Evolutionary conservation across 192 early-diverging fungal species (phyloP).

Genomic region (Mortierella claussenii): DNA sequence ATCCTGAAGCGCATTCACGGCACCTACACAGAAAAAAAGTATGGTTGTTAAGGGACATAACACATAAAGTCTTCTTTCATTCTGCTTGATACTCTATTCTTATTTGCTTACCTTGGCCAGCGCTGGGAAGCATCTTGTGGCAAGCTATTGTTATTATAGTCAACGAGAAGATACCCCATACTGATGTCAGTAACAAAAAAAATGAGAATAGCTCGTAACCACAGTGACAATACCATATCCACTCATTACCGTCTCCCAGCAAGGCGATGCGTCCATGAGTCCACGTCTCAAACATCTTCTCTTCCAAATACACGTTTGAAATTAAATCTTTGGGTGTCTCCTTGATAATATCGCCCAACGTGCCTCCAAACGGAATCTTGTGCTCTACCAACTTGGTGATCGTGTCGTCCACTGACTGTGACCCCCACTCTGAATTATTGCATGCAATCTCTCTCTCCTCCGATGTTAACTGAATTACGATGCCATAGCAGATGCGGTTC

Average conservation of each 20-base stretch:
- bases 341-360: conserved; percentile 31
- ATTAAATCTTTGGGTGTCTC: conserved; percentile 24
- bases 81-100: too few relatives aligned
- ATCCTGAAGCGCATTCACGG: conserved; percentile 35
- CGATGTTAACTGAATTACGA: conserved; percentile 5
- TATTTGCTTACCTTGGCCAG: conserved; percentile 42
- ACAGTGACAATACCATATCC: not conserved
- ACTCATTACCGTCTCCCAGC: conserved; percentile 33
- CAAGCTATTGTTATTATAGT: too few relatives aligned
- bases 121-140: conserved; percentile 37
- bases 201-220: too few relatives aligned
- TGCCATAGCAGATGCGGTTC: conserved; percentile 10
- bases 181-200: too few relatives aligned
- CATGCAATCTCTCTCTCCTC: conserved; percentile 13
- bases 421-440: conserved; percentile 25
- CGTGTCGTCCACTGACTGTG: not conserved
- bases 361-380: conserved; percentile 21
- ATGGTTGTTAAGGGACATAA: too few relatives aligned
- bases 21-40: conserved; percentile 10
- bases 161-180: too few relatives aligned
- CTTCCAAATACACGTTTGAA: conserved; percentile 36
- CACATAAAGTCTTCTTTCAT: too few relatives aligned
- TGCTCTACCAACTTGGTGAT: conserved; percentile 4
- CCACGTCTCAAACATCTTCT: conserved; percentile 48
- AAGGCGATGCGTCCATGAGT: conserved; percentile 14